Evolutionary conservation across 345 rosid species (phyloP).

Genomic region (Aquilaria malaccensis): DNA sequence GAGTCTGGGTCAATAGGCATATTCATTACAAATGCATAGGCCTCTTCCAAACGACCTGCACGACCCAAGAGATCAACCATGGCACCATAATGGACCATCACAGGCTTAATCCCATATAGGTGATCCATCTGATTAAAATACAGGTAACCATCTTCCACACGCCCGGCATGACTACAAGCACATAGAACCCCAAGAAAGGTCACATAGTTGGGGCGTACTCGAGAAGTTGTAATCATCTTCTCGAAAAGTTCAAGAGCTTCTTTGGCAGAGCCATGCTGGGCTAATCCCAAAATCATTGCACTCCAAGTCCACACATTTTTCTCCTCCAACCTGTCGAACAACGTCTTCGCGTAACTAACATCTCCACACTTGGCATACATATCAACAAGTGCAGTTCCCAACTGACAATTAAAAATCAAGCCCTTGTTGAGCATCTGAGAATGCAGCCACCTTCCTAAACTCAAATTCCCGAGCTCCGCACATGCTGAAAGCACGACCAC

Average conservation of each 20-base stretch:
- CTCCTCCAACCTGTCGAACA: slow-evolving; percentile 29
- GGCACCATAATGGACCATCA: slow-evolving; percentile 63
- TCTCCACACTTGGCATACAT: slow-evolving; percentile 75
- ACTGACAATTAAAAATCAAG: slow-evolving; percentile 37
- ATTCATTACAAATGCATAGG: slow-evolving; percentile 38
- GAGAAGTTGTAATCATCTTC: slow-evolving; percentile 35
- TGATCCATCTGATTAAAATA: slow-evolving; percentile 65
- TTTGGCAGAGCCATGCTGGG: slow-evolving; percentile 63
- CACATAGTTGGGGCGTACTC: slow-evolving; percentile 56
- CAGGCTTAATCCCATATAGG: slow-evolving; percentile 60
- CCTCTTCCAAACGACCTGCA: slow-evolving; percentile 64
- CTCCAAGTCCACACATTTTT: slow-evolving; percentile 91
- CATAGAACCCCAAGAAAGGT: slow-evolving; percentile 83
- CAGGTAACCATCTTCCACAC: slow-evolving; percentile 61
- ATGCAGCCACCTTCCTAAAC: slow-evolving; percentile 49
- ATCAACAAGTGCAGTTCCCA: slow-evolving; percentile 83
- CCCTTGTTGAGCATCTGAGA: slow-evolving; percentile 50
- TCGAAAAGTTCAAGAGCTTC: slow-evolving; percentile 53
- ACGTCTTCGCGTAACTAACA: slow-evolving; percentile 36
- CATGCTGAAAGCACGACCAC: slow-evolving; percentile 57
- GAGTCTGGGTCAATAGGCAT: slow-evolving; percentile 59
- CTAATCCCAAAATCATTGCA: slow-evolving; percentile 84
- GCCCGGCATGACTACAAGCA: slow-evolving; percentile 75
- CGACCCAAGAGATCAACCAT: slow-evolving; percentile 74
- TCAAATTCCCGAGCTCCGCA: slow-evolving; percentile 47